These are phyloP conservation scores for Westerdykella sp. DNA, from an alignment of 2,329 filamentous ascomycete genomes.

Conservation along the genomic window DNA sequence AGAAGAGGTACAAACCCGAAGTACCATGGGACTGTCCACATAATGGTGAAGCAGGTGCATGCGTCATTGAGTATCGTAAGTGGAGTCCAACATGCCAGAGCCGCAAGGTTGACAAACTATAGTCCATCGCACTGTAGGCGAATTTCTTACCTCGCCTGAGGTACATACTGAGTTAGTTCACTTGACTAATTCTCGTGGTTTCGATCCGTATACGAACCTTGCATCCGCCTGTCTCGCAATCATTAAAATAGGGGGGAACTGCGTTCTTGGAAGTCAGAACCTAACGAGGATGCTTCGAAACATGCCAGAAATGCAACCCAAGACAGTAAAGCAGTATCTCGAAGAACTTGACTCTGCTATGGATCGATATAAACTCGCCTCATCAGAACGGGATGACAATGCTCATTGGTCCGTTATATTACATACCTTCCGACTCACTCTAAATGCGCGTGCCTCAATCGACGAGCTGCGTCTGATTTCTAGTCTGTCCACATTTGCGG, in stretches of 20 bases:
- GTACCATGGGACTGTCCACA: background rate
- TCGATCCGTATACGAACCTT: background rate
- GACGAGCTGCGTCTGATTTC: background rate
- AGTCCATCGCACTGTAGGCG: conserved; percentile 8
- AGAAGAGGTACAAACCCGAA: too few species aligned
- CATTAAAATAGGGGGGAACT: background rate
- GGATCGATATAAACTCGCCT: too few species aligned
- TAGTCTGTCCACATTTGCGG: conserved; percentile 1
- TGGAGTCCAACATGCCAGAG: background rate
- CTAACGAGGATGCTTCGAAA: too few species aligned
- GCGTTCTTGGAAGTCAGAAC: background rate
- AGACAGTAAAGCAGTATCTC: background rate
- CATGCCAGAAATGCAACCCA: background rate
- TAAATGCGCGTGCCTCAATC: too few species aligned
- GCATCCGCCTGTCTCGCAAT: conserved; percentile 3
- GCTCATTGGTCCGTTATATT: too few species aligned
- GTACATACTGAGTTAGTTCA: conserved; percentile 3
- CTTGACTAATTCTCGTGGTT: conserved; percentile 1
- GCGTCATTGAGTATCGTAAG: background rate
- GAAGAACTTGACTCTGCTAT: background rate
- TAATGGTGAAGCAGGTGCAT: background rate
- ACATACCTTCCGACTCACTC: too few species aligned
- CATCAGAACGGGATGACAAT: too few species aligned
- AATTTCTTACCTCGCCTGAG: conserved; percentile 4
- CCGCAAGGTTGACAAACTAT: background rate